A percentile compares a stretch with the other conserved stretches of the same genome.
phyloP scores from a whole-genome alignment of 495 filamentous ascomycete species.

The Trichoderma orchidacearum region DNA sequence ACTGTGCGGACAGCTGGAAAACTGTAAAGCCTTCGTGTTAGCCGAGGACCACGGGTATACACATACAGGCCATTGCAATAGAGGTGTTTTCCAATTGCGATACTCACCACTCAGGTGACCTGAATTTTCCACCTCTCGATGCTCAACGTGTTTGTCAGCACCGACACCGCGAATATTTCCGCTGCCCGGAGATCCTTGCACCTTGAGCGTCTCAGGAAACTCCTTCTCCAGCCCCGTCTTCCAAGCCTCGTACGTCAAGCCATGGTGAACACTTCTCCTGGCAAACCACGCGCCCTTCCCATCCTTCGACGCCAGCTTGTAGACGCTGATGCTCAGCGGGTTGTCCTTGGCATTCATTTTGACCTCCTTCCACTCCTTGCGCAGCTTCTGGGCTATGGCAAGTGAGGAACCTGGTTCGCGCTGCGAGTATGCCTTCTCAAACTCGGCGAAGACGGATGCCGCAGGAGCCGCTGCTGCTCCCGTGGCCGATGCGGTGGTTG shows the following conservation, averaged over 20 bases:
- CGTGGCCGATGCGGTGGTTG: conserved; percentile 13
- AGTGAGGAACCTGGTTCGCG: neutral
- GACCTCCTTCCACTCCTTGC: conserved; percentile 77
- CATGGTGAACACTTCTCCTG: conserved; percentile 64
- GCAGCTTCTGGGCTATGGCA: conserved; percentile 26
- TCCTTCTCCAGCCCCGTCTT: conserved; percentile 41
- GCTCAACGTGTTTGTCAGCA: conserved; percentile 58
- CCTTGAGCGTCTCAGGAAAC: conserved; percentile 51
- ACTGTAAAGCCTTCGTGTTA: no score
- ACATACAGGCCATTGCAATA: no score
- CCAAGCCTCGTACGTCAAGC: conserved; percentile 55
- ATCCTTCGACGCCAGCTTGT: conserved; percentile 67
- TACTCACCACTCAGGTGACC: conserved; percentile 44
- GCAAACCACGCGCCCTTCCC: conserved; percentile 86
- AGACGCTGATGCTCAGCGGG: conserved; percentile 61
- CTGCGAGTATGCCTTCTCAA: conserved; percentile 4
- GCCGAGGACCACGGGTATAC: no score
- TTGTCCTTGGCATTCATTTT: conserved; percentile 61
- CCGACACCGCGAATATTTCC: conserved; percentile 74
- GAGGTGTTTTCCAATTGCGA: no score
- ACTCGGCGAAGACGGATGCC: neutral
- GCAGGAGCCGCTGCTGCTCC: neutral
- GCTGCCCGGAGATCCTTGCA: conserved; percentile 43
- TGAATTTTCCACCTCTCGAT: conserved; percentile 33
- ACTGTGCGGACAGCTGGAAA: conserved; percentile 75